phyloP scores from a whole-genome alignment of 1,284 basidiomycete genomes.

The Cystobasidium pallidum region DNA sequence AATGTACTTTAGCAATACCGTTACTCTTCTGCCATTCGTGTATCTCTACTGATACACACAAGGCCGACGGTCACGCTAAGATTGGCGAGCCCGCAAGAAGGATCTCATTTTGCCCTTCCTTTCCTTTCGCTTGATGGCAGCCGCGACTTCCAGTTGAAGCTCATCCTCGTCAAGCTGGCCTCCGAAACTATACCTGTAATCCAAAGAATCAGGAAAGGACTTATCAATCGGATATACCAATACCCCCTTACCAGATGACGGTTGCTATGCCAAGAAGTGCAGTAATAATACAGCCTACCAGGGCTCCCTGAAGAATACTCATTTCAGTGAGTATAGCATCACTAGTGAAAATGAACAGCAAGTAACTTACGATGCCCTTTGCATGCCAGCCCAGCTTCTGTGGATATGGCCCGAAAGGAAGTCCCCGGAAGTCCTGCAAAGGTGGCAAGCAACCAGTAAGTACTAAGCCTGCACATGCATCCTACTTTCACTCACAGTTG shows the following conservation, averaged over 20 bases:
- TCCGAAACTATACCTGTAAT: conserved; percentile 48
- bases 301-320: conserved; percentile 64
- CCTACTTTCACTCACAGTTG: conserved; percentile 54
- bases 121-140: conserved; percentile 42
- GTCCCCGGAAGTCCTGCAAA: conserved; percentile 64
- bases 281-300: conserved; percentile 80
- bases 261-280: conserved; percentile 77
- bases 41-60: neutral
- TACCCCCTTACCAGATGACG: conserved; percentile 73
- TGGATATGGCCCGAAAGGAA: conserved; percentile 54
- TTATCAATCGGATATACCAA: neutral
- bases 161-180: conserved; percentile 54
- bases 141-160: conserved; percentile 50
- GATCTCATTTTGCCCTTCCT: conserved; percentile 18
- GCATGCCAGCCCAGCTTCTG: conserved; percentile 48
- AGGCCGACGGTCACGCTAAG: neutral
- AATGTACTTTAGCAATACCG: neutral
- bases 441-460: neutral
- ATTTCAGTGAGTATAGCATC: conserved; percentile 62
- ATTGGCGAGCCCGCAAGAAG: neutral
- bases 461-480: neutral
- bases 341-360: neutral
- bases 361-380: conserved; percentile 48
- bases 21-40: neutral
- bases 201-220: neutral